phyloP scores from a whole-genome alignment of 495 filamentous ascomycete genomes.

The Aspergillus asperescens region DNA sequence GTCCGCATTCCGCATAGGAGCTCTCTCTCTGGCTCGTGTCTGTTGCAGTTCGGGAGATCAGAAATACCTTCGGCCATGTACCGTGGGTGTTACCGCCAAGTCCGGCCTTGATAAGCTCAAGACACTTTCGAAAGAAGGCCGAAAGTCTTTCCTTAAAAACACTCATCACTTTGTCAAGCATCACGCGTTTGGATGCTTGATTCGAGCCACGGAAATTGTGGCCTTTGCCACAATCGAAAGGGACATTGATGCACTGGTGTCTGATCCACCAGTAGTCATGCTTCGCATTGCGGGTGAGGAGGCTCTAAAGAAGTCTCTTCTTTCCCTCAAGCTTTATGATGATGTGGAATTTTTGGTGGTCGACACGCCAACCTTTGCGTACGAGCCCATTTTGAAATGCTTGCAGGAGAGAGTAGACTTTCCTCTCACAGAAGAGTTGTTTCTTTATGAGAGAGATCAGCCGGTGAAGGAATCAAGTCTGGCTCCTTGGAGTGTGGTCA shows the following conservation, averaged over 20 bases:
- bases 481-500: no score
- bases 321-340: slow-evolving; percentile 30
- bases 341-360: slow-evolving; percentile 49
- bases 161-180: slow-evolving; percentile 52
- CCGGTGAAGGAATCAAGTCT: no score
- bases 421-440: slow-evolving; percentile 47
- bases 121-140: slow-evolving; percentile 21
- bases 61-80: slow-evolving; percentile 36
- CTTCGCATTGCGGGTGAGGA: slow-evolving; percentile 47
- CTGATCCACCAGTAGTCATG: slow-evolving; percentile 43
- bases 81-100: no score
- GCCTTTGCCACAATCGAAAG: slow-evolving; percentile 60
- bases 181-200: slow-evolving; percentile 55
- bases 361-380: slow-evolving; percentile 64
- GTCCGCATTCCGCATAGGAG: slow-evolving; percentile 19
- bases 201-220: slow-evolving; percentile 45
- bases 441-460: slow-evolving; percentile 31
- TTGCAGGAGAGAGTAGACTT: slow-evolving; percentile 53
- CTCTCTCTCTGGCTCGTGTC: slow-evolving; percentile 28
- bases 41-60: slow-evolving; percentile 23
- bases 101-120: slow-evolving; percentile 36
- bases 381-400: slow-evolving; percentile 60
- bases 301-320: slow-evolving; percentile 39
- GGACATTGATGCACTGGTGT: slow-evolving; percentile 47
- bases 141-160: slow-evolving; percentile 45